These are phyloP conservation scores for Tolypocladium pustulatum DNA, from an alignment of 2,329 filamentous ascomycete genomes.

Conservation along the genomic window DNA sequence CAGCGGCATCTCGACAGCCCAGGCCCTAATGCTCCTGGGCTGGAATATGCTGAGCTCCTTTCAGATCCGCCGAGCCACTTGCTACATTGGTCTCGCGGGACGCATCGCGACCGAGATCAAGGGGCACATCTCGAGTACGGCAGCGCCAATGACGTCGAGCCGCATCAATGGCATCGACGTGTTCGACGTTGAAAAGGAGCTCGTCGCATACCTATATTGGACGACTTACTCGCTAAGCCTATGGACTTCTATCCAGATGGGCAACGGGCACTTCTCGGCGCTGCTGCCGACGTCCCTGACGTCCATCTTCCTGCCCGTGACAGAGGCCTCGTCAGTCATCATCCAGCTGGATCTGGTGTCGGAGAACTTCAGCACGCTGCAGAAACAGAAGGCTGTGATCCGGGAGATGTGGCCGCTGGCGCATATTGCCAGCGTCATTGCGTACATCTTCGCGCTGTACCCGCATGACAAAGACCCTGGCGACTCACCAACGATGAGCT, in stretches of 20 bases:
- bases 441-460: slow-evolving; percentile 17
- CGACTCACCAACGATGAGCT: slow-evolving; percentile 7
- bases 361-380: slow-evolving; percentile 24
- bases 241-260: slow-evolving; percentile 26
- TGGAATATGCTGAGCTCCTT: slow-evolving; percentile 23
- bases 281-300: slow-evolving; percentile 13
- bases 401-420: slow-evolving; percentile 24
- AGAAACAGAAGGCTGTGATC: slow-evolving; percentile 22
- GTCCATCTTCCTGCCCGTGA: slow-evolving; percentile 17
- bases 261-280: slow-evolving; percentile 13
- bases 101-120: slow-evolving; percentile 19
- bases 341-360: slow-evolving; percentile 23
- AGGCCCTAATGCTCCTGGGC: slow-evolving; percentile 22
- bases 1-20: slow-evolving; percentile 20
- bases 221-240: slow-evolving; percentile 25
- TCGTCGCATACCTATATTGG: slow-evolving; percentile 28
- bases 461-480: slow-evolving; percentile 8
- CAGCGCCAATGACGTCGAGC: slow-evolving; percentile 17
- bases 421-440: slow-evolving; percentile 19
- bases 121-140: slow-evolving; percentile 16
- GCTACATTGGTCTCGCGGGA: slow-evolving; percentile 22
- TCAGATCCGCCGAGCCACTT: slow-evolving; percentile 21
- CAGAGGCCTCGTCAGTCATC: slow-evolving; percentile 17
- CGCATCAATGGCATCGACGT: slow-evolving; percentile 31
- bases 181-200: slow-evolving; percentile 26